These are phyloP conservation scores for Scleroderma bovista DNA, from an alignment of 768 basidiomycete species.

Conservation along the genomic window DNA sequence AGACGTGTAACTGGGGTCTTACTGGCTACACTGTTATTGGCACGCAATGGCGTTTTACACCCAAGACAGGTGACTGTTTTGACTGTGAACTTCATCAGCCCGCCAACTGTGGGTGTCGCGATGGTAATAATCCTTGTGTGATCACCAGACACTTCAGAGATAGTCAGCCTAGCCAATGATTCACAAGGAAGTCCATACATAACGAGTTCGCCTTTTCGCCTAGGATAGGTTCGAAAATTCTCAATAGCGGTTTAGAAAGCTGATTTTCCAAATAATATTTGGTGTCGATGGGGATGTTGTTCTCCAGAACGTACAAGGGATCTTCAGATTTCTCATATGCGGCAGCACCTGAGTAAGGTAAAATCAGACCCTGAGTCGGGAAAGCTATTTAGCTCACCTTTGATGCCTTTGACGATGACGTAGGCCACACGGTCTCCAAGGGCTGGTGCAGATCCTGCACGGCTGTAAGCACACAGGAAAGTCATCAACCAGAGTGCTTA, in stretches of 20 bases:
- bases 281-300: conserved; percentile 97
- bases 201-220: conserved; percentile 81
- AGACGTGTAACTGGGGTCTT: conserved; percentile 17
- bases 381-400: conserved; percentile 47
- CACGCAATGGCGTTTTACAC: conserved; percentile 83
- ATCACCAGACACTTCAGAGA: conserved; percentile 77
- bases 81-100: conserved; percentile 98
- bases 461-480: background rate
- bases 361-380: background rate
- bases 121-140: conserved; percentile 95
- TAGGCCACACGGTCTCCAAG: conserved; percentile 98
- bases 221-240: conserved; percentile 97
- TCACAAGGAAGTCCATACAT: background rate
- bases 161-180: conserved; percentile 3
- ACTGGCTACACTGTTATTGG: conserved; percentile 74
- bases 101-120: conserved; percentile 93
- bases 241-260: conserved; percentile 91
- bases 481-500: conserved; percentile 16
- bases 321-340: conserved; percentile 99
- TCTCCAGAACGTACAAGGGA: conserved; percentile 94
- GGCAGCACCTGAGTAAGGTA: conserved; percentile 66
- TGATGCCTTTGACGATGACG: conserved; percentile 95
- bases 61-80: conserved; percentile 93
- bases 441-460: conserved; percentile 86
- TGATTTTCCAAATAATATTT: conserved; percentile 98